Base-by-base conservation (phyloP, 2,329 filamentous ascomycete species). In the Zalaria obscura region DNA sequence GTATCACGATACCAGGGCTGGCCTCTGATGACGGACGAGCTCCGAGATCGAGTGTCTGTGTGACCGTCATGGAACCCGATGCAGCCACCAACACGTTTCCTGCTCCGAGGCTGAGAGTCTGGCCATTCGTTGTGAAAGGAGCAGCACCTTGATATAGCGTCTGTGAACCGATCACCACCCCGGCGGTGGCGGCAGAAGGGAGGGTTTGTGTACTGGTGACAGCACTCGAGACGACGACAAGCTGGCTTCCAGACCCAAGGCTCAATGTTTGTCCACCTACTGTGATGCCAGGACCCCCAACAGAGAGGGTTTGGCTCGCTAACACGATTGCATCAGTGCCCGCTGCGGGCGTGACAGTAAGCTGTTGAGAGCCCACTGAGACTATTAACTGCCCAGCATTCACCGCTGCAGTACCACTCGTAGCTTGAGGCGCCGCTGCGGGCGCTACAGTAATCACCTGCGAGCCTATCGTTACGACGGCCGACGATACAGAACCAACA, bases 211-310 rank as follows among this genome's bases (percentile, higher is more conserved):
- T 32, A 3, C 29, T 32, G 7, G 29, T 32, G 2, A 32, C n/a
- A 7, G 29, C 2, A 32, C 29, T 3, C 29, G 29, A 32, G 2
- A 32, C 2, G 7, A 32, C 29, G 7, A 32, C 29, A 32, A 32
- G 7, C 7, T n/a, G 7, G n/a, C 29, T 32, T 32, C 29, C 29
- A n/a, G 28, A 9, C 10, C 33, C 26, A 3, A 41, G 9, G 6
- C 40, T 41, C 25, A 41, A 25, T n/a, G 37, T 42, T 27, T 42
- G 27, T n/a, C 50, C 55, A 27, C 50, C 52, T 5, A 60, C 41
- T 4, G 51, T 55, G 29, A 62, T 48, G 4, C 52, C 45, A 7
- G 53, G 44, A 3, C 49, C 54, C 34, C 42, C 42, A 2, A 39
- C 39, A 25, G 29, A 40, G 7, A 18, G 18, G 18, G 18, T 18